These are phyloP conservation scores for Fusarium hostae DNA, from an alignment of 2,329 filamentous ascomycete genomes.

Conservation along the genomic window DNA sequence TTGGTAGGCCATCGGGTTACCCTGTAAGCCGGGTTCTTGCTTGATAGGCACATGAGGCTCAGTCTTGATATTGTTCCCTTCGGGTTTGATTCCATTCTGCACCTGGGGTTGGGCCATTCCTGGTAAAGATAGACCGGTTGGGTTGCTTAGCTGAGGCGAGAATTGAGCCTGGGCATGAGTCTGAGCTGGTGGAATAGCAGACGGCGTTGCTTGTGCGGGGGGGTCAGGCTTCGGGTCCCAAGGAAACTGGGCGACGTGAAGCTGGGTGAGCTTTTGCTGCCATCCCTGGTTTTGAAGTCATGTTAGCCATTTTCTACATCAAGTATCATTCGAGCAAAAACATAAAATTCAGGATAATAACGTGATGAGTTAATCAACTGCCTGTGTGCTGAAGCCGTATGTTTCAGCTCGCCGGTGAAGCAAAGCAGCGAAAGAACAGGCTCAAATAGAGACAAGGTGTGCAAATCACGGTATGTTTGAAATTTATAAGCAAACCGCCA, in stretches of 20 bases:
- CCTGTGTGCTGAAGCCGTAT: neutral
- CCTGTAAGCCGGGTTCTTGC: slow-evolving; percentile 55
- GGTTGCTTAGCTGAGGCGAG: slow-evolving; percentile 42
- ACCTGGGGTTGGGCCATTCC: slow-evolving; percentile 43
- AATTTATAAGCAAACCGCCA: neutral
- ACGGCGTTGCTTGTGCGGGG: slow-evolving; percentile 50
- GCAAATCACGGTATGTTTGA: neutral
- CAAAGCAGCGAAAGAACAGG: neutral
- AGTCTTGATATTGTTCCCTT: slow-evolving; percentile 58
- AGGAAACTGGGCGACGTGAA: slow-evolving; percentile 88
- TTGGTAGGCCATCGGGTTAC: slow-evolving; percentile 49
- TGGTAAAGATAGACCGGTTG: slow-evolving; percentile 46
- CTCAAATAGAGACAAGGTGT: neutral
- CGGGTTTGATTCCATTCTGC: slow-evolving; percentile 56
- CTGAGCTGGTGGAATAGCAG: slow-evolving; percentile 38
- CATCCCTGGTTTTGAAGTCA: slow-evolving; percentile 72
- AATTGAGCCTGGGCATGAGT: slow-evolving; percentile 49
- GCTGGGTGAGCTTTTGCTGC: slow-evolving; percentile 88
- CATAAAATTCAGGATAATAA: neutral
- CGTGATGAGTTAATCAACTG: neutral
- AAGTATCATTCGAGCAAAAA: neutral
- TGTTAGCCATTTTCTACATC: slow-evolving; percentile 35
- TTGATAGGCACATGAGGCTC: slow-evolving; percentile 59
- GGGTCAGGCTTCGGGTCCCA: slow-evolving; percentile 91
- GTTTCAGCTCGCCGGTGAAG: neutral